phyloP scores from a whole-genome alignment of 2,329 filamentous ascomycete genomes.

The Samsoniella hepiali region DNA sequence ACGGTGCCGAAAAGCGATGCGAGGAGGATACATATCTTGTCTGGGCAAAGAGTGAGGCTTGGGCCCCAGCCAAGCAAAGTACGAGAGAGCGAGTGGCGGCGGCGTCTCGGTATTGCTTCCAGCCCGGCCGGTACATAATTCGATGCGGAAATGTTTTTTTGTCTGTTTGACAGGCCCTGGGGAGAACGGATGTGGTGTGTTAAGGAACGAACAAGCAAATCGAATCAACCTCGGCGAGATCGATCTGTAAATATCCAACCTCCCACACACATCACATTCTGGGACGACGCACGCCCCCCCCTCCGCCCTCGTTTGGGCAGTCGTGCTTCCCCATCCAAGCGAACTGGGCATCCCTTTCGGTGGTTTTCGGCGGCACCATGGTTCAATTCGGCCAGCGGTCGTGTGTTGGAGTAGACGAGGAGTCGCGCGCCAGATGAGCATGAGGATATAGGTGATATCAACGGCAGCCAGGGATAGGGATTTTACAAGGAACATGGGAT shows the following conservation, averaged over 20 bases:
- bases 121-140: too few species aligned
- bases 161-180: too few species aligned
- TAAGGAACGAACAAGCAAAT: background rate
- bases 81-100: too few species aligned
- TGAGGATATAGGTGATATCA: background rate
- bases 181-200: too few species aligned
- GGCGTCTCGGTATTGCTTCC: too few species aligned
- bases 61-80: too few species aligned
- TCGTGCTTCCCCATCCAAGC: background rate
- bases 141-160: too few species aligned
- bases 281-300: background rate
- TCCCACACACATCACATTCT: background rate
- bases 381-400: too few species aligned
- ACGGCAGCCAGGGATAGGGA: background rate
- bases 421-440: background rate
- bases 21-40: too few species aligned
- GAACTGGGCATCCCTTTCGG: constrained; percentile 3
- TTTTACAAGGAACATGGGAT: background rate
- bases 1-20: too few species aligned
- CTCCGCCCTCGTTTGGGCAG: background rate
- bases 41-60: too few species aligned
- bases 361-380: constrained; percentile 10
- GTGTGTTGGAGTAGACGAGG: too few species aligned
- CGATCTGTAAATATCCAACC: constrained; percentile 11
- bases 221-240: constrained; percentile 7